Conservation (phyloP, 495 filamentous ascomycete genomes). For the Cairneyella variabilis region DNA sequence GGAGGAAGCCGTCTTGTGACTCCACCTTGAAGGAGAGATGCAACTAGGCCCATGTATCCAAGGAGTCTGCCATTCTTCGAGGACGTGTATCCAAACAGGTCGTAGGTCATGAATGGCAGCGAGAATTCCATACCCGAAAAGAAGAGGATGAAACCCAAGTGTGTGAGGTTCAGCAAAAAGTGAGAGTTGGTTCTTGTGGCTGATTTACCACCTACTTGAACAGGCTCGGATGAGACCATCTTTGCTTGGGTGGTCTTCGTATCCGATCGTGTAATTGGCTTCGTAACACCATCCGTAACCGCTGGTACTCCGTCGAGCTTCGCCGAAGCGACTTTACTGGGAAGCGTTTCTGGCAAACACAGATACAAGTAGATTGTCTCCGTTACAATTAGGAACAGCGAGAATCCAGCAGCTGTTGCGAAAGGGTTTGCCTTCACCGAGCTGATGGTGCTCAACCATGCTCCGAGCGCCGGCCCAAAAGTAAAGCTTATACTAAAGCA, state of each 20-base stretch:
- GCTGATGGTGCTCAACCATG: slow-evolving; percentile 69
- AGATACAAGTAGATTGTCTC: slow-evolving; percentile 90
- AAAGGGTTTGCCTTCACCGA: slow-evolving; percentile 88
- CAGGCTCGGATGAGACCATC: slow-evolving; percentile 8
- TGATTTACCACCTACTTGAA: slow-evolving; percentile 1
- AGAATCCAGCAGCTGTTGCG: slow-evolving; percentile 82
- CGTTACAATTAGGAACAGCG: slow-evolving; percentile 71
- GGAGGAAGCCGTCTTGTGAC: slow-evolving; percentile 80
- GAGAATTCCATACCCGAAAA: slow-evolving; percentile 98
- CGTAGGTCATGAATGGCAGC: slow-evolving; percentile 94
- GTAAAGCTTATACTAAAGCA: slow-evolving; percentile 98
- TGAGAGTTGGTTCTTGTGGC: slow-evolving; percentile 69
- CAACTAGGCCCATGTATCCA: slow-evolving; percentile 89
- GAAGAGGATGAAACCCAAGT: slow-evolving; percentile 89
- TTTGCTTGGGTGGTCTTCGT: slow-evolving; percentile 8
- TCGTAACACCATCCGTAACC: slow-evolving; percentile 26
- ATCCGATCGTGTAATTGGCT: slow-evolving; percentile 10
- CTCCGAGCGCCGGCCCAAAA: slow-evolving; percentile 87
- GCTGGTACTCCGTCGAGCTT: slow-evolving; percentile 21
- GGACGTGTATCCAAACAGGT: slow-evolving; percentile 79
- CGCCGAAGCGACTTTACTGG: slow-evolving; percentile 36
- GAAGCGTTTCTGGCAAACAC: slow-evolving; percentile 85
- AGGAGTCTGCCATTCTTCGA: slow-evolving; percentile 81
- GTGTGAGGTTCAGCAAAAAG: slow-evolving; percentile 75
- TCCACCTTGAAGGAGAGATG: slow-evolving; percentile 81